Base-by-base conservation (phyloP, 176 grass and related monocot species). In the Carex scoparia region DNA sequence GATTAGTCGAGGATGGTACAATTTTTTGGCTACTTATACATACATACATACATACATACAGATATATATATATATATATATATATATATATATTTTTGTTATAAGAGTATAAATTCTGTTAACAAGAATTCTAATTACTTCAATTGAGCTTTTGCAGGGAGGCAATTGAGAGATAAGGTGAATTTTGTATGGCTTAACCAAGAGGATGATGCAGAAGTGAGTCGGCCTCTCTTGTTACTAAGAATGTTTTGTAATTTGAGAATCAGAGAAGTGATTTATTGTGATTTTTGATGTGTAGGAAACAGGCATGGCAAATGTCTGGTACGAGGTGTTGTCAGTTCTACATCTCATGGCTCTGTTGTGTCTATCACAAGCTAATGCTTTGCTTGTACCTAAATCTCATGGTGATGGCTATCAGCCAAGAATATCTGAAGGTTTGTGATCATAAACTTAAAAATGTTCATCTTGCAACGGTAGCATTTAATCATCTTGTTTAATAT, bases 291-390 rank as follows among this genome's bases (percentile, higher is more conserved):
- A 49, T 79, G 18, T 87, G 64, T 83, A 94, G 95, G 91, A 98
- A 65, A 94, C 89, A 11, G 80, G 72, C 8, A 68, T 98, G 83
- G n/a, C 91, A 86, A 94, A 90, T 74, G 88, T 84, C 82, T 98
- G 92, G 95, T 98, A 98, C 44, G 95, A 98, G 91, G 91, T 90
- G 40, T 67, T 98, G n/a, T 98, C 95, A 4, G 89, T 92, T 46
- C 81, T 94, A 73, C 91, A 94, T 35, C 88, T 94, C 84, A 94
- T 98, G 89, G 79, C 90, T 49, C 84, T 93, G 87, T 61, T 97
- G 76, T 84, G 84, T 82, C 81, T 97, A 80, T 92, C 86, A 7
- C 89, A 92, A 61, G 95, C 91, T 0, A 98, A 98, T 59, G 86
- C 72, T 46, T 71, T 94, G 80, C 95, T 98, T 86, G 86, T 98